Base-by-base conservation (phyloP, 116 monocot species). In the Zostera marina region DNA sequence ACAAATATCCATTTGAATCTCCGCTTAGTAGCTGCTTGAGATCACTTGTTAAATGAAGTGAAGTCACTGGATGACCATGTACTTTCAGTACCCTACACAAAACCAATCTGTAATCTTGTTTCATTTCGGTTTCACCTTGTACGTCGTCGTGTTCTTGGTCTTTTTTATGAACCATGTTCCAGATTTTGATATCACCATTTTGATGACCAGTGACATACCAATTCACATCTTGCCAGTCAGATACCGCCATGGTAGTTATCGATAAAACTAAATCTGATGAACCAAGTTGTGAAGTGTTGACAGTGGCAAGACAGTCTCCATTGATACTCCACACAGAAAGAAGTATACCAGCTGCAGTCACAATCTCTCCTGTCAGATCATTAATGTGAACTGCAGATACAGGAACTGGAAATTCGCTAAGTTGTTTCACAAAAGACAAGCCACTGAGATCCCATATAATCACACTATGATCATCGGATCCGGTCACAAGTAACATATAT, bases 191-290 rank as follows among this genome's bases (percentile, higher is more conserved):
- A 3, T 83, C 99, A 15, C 99, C 99, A 55, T 91, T 99, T 67
- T 90, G 86, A 62, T 99, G 99, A 12, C 91, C 99, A 1, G 99
- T 91, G 39, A 91, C 81, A 17, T 77, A 91, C 99, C 99, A 99
- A 56, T 77, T 83, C 4, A 84, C 84, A 23, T 91, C 91, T 64
- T 60, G 81, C 99, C 91, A 99, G 48, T 99, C 99, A 0, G 91
- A 87, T 52, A 65, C 74, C 6, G 54, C 67, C 2, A 77, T 17
- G 44, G 72, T 77, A 1, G 79, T 65, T 47, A 91, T 74, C 0
- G 91, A 87, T 21, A 99, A 63, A 46, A 99, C 81, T 24, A 71
- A 69, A 69, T 99, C 99, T 2, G 99, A 99, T 17, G 99, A 91
- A 32, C 32, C 32, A 9, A 99, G 75, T 56, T 99, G 99, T 19